Conservation (phyloP, 192 early-diverging fungal species). For the Linnemannia exigua region DNA sequence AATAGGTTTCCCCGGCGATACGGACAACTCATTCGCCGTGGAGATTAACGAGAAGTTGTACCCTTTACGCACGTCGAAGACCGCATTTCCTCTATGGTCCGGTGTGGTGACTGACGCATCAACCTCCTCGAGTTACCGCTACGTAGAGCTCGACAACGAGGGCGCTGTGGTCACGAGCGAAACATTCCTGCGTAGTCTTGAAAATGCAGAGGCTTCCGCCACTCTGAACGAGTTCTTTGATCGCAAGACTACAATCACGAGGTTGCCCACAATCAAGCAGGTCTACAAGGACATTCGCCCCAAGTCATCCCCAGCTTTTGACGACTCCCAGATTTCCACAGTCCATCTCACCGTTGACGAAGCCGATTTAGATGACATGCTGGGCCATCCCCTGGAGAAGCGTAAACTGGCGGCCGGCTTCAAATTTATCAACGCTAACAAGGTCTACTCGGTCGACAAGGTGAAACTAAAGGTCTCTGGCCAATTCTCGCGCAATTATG, state of each 20-base stretch:
- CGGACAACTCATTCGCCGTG: slow-evolving; percentile 20
- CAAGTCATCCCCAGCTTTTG: slow-evolving; percentile 14
- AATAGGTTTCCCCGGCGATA: slow-evolving; percentile 25
- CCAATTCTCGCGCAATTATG: slow-evolving; percentile 37
- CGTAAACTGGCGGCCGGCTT: slow-evolving; percentile 9
- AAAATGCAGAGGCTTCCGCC: background rate
- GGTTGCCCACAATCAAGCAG: slow-evolving; percentile 21
- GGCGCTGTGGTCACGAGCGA: slow-evolving; percentile 7
- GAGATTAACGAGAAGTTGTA: slow-evolving; percentile 22
- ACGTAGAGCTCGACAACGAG: slow-evolving; percentile 18
- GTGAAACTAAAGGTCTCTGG: slow-evolving; percentile 48
- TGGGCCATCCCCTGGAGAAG: slow-evolving; percentile 2
- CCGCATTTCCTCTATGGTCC: slow-evolving; percentile 18
- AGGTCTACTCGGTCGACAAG: slow-evolving; percentile 20
- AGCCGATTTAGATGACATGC: slow-evolving; percentile 8
- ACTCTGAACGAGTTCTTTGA: slow-evolving; percentile 27
- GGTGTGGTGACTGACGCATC: background rate
- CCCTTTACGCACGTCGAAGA: slow-evolving; percentile 12
- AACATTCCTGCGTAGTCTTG: slow-evolving; percentile 1
- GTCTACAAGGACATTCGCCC: slow-evolving; percentile 27
- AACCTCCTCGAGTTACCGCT: slow-evolving; percentile 14
- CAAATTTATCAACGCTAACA: slow-evolving; percentile 32
- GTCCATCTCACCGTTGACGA: slow-evolving; percentile 19
- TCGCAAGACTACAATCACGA: slow-evolving; percentile 15
- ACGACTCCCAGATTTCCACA: slow-evolving; percentile 25